Base-by-base conservation (phyloP, 2,329 filamentous ascomycete species). In the Ramularia collo-cygni region DNA sequence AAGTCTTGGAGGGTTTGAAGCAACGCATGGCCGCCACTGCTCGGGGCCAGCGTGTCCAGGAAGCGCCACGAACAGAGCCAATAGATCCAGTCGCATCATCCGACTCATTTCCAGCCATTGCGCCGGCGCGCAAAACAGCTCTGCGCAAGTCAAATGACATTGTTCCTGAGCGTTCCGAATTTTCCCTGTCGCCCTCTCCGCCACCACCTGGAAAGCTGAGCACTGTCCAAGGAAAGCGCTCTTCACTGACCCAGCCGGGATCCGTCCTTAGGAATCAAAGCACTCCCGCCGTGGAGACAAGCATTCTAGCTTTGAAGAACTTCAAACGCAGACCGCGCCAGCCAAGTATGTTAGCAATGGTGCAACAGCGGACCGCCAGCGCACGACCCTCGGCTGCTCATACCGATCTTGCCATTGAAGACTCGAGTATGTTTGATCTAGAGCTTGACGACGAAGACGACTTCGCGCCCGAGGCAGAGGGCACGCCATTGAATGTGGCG, bases 101-200 rank as follows among this genome's bases (percentile, higher is more conserved):
- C 9, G 43, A 52, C 7, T 13, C 39, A 12, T 26, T 46, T 12
- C 33, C 42, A 13, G 35, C 30, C 15, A 21, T 16, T 33, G 14
- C 19, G 16, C n/a, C 37, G 35, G 2, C 17, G 30, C 3, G 10
- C 6, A 24, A 24, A 24, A 10, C 21, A 96, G 18, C 86, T 85
- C 46, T 85, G 81, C 29, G 92, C 92, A 10, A 98, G 75, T 47
- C 85, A 83, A 66, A 94, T 98, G 16, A 98, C 90, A 53, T 95
- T 95, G 59, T 92, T 78, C 67, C 74, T 52, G n/a, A 81, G 66
- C 29, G 34, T 10, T 53, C 51, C 10, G 52, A 48, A 12, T 44
- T 47, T 31, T 50, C 50, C 14, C 31, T 54, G 12, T 51, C 54
- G 17, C 43, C 59, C 38, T 47, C 62, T 53, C 51, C 62, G 51